A percentile compares a stretch with the other conserved stretches of the same genome.
Evolutionary conservation across 805 yeast species (phyloP).

Genomic region (Candida caryicola): DNA sequence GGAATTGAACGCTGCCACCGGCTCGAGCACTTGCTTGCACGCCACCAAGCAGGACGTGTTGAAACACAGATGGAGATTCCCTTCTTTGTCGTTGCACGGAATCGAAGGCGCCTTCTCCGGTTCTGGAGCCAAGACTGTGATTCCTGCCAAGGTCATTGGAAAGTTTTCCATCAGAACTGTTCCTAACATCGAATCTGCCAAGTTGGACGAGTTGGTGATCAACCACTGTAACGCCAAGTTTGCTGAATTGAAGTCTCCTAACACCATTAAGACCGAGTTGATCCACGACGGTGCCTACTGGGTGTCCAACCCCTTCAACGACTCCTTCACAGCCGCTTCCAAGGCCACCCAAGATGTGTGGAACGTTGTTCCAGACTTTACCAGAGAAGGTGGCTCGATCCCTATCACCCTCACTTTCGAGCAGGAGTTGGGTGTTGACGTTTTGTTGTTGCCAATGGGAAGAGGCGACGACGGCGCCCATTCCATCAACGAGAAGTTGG

Average conservation of each 20-base stretch:
- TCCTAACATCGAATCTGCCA: conserved; percentile 82
- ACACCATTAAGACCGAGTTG: conserved; percentile 66
- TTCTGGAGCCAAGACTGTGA: conserved; percentile 96
- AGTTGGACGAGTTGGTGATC: conserved; percentile 74
- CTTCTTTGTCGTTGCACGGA: conserved; percentile 94
- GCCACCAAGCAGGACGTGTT: conserved; percentile 77
- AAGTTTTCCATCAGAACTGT: conserved; percentile 97
- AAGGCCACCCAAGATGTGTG: conserved; percentile 93
- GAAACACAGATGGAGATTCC: conserved; percentile 99
- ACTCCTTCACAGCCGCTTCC: conserved; percentile 88
- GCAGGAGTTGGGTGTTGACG: conserved; percentile 78
- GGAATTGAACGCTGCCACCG: conserved; percentile 85
- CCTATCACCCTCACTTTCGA: conserved; percentile 96
- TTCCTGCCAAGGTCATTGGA: conserved; percentile 91
- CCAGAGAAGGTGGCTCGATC: conserved; percentile 98
- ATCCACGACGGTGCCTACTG: conserved; percentile 96
- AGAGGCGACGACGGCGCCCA: conserved; percentile 99
- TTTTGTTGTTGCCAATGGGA: conserved; percentile 92
- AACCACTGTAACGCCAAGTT: conserved; percentile 68
- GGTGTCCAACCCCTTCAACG: conserved; percentile 92
- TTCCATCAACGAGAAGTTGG: conserved; percentile 92
- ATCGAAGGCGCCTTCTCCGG: conserved; percentile 96
- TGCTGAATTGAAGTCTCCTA: conserved; percentile 69
- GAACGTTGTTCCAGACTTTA: conserved; percentile 92
- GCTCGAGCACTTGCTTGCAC: conserved; percentile 80